Percentiles rank a stretch among this genome's conserved stretches.
These are phyloP conservation scores for Colletotrichum destructivum DNA, from an alignment of 2,329 filamentous ascomycete genomes.

Conservation along the genomic window DNA sequence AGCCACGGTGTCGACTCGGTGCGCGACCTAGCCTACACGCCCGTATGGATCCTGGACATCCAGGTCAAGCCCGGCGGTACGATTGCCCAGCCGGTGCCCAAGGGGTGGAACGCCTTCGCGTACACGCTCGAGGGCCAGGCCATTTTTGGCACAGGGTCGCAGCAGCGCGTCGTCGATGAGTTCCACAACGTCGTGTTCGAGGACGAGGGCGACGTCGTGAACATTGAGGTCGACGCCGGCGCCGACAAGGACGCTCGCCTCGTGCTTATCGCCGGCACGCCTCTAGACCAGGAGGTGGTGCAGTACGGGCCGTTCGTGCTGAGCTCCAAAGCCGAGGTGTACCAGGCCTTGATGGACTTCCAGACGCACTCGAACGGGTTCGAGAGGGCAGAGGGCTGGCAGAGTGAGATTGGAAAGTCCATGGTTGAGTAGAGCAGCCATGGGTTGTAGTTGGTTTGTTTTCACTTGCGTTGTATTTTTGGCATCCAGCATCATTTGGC, in stretches of 20 bases:
- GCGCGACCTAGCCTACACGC: slow-evolving; percentile 93
- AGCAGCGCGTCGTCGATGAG: slow-evolving; percentile 70
- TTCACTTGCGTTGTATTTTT: not conserved
- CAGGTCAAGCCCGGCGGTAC: slow-evolving; percentile 84
- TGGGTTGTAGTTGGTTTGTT: not conserved
- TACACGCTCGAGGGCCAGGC: slow-evolving; percentile 86
- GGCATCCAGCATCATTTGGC: not conserved
- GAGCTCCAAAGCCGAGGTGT: slow-evolving; percentile 79
- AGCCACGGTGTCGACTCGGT: slow-evolving; percentile 88
- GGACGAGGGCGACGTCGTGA: slow-evolving; percentile 81
- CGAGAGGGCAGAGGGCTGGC: slow-evolving; percentile 83
- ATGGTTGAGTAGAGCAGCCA: slow-evolving; percentile 65
- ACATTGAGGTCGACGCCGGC: slow-evolving; percentile 76
- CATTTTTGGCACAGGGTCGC: slow-evolving; percentile 70
- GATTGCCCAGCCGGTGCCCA: slow-evolving; percentile 81
- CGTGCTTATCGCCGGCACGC: slow-evolving; percentile 83
- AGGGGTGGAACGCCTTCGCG: slow-evolving; percentile 90
- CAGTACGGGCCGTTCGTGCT: slow-evolving; percentile 92
- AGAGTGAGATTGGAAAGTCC: slow-evolving; percentile 87
- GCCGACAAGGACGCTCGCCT: slow-evolving; percentile 73
- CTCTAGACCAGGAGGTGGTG: slow-evolving; percentile 84
- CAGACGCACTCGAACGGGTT: slow-evolving; percentile 83
- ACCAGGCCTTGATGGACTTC: slow-evolving; percentile 83
- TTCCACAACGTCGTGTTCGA: slow-evolving; percentile 95
- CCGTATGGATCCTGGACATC: slow-evolving; percentile 95